A percentile compares a stretch with the other conserved stretches of the same genome.
Conservation (phyloP, 139 green algal species). For the Chlamydomonas sphaeroides region DNA sequence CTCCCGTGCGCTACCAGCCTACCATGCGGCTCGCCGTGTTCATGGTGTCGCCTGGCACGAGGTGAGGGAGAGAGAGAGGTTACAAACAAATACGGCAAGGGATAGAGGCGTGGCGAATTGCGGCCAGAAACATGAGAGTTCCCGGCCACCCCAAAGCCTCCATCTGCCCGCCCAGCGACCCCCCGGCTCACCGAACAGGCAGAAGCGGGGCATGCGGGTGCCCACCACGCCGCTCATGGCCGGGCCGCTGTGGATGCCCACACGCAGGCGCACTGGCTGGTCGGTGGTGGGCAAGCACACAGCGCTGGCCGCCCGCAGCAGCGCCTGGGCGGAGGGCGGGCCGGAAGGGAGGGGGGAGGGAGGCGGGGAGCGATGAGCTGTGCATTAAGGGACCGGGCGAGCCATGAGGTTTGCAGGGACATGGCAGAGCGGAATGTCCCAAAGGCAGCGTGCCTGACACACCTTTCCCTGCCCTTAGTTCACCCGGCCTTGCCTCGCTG, state of each 20-base stretch:
- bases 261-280: conserved; percentile 32
- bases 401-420: too few species aligned
- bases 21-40: conserved; percentile 18
- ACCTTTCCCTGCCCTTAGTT: neutral
- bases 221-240: conserved; percentile 48
- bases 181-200: too few species aligned
- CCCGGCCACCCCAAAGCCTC: too few species aligned
- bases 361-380: too few species aligned
- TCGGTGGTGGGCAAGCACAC: conserved; percentile 23
- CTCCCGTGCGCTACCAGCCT: neutral
- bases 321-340: too few species aligned
- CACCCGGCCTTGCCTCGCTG: neutral
- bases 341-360: neutral
- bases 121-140: too few species aligned
- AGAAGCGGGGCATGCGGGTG: conserved; percentile 46
- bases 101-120: too few species aligned
- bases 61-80: too few species aligned
- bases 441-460: neutral
- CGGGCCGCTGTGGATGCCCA: conserved; percentile 48
- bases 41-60: conserved; percentile 44
- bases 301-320: conserved; percentile 19
- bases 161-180: too few species aligned
- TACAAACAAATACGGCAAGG: too few species aligned
- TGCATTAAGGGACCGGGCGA: too few species aligned
- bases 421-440: neutral